Base-by-base conservation (phyloP, 2,329 filamentous ascomycete genomes). In the Hypomyces rosellus region DNA sequence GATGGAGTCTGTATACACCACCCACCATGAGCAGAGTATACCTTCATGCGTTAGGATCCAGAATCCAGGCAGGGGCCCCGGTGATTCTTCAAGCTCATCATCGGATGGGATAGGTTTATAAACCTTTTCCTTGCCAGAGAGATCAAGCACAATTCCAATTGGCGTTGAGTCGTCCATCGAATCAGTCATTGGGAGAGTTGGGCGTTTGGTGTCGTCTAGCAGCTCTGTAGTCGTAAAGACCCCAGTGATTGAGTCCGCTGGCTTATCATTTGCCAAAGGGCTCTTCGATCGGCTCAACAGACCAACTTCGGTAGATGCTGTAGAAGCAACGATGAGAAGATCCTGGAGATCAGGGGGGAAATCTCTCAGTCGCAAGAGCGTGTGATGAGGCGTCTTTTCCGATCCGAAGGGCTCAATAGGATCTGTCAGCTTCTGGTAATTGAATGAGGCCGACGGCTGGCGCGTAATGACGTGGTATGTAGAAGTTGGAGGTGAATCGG, bases 31-130 rank as follows among this genome's bases (percentile, higher is more conserved):
- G 42, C 82, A 83, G 14, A 99, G 74, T 9, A 95, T 72, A 56
- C 93, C 93, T 61, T 96, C 89, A 57, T 96, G 85, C 53, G 95
- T 97, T 14, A 99, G 74, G 30, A 89, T 78, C 76, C 93, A 85
- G 39, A 96, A 75, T 11, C 85, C 89, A 5, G 93, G 93, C 8
- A 97, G 70, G 12, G 93, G 92, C 1, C 82, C 84, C 0, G 85
- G 78, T 4, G 90, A 95, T 60, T 91, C 80, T 33, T 86, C 79
- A 43, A 95, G 82, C 61, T 95, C 86, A 55, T 81, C 82, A 55
- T 93, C 86, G 1, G 81, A 78, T 16, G 82, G 82, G 51, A 95
- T 86, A 1, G 91, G 91, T 56, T 85, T 84, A 55, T 81, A 75
- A 2, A 96, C 87, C 58, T 82, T 88, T 47, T 92, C 86, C 52